A percentile compares a stretch with the other conserved stretches of the same genome.
Evolutionary conservation across 768 basidiomycete genomes (phyloP).

Genomic region (Tephrocybe sp.): DNA sequence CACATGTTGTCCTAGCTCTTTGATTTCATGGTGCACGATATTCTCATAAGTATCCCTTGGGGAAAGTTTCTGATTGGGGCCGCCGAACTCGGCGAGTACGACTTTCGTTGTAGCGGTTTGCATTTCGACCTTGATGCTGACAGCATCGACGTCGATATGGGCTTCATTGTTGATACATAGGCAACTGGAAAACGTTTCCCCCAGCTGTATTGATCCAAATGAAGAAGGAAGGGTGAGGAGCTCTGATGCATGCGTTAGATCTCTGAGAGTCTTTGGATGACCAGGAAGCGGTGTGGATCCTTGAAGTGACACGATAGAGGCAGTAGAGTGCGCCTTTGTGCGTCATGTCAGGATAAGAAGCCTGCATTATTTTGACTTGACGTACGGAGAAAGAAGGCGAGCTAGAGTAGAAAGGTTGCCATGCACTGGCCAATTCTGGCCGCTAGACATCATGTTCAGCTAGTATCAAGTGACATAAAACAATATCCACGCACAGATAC

Average conservation of each 20-base stretch:
- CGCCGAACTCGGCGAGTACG: constrained; percentile 63
- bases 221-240: constrained; percentile 79
- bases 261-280: constrained; percentile 82
- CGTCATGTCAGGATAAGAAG: constrained; percentile 2
- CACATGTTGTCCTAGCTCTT: constrained; percentile 91
- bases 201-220: constrained; percentile 86
- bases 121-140: constrained; percentile 77
- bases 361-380: constrained; percentile 4
- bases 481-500: constrained; percentile 66
- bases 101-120: constrained; percentile 75
- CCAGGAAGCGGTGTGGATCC: constrained; percentile 66
- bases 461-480: constrained; percentile 1
- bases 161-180: constrained; percentile 84
- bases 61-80: constrained; percentile 43
- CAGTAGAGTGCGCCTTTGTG: constrained; percentile 64
- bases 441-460: constrained; percentile 42
- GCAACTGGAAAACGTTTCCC: constrained; percentile 84
- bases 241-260: constrained; percentile 77
- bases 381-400: constrained; percentile 74
- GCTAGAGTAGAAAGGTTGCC: constrained; percentile 87
- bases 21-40: constrained; percentile 84
- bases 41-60: constrained; percentile 64
- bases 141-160: constrained; percentile 57
- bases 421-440: constrained; percentile 71
- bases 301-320: constrained; percentile 76